A percentile compares a stretch with the other conserved stretches of the same genome.
These are phyloP conservation scores for Sonneratia caseolaris DNA, from an alignment of 345 rosid species.

Conservation along the genomic window DNA sequence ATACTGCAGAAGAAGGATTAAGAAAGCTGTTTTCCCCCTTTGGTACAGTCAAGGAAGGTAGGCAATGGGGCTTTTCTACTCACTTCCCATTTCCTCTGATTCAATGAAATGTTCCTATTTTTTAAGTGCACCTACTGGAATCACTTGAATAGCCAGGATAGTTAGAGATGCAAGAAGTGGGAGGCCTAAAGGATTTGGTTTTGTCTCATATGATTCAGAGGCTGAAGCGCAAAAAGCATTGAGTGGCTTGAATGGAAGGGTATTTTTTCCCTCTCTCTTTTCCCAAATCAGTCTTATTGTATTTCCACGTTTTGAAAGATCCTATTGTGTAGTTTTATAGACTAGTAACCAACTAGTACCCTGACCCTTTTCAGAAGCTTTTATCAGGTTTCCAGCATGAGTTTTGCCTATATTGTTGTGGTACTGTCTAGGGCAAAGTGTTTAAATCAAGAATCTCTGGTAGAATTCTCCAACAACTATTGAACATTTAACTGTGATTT, in stretches of 20 bases:
- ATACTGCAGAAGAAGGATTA: slow-evolving; percentile 23
- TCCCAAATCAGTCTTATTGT: background rate
- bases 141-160: slow-evolving; percentile 31
- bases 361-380: background rate
- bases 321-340: background rate
- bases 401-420: background rate
- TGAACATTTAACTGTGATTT: background rate
- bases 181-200: slow-evolving; percentile 72
- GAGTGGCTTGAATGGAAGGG: slow-evolving; percentile 59
- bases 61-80: background rate
- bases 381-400: background rate
- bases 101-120: background rate
- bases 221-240: slow-evolving; percentile 49
- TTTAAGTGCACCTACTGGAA: background rate
- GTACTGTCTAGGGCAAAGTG: background rate
- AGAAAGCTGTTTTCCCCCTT: slow-evolving; percentile 28
- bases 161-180: slow-evolving; percentile 36
- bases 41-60: slow-evolving; percentile 34
- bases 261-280: slow-evolving; percentile 7
- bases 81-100: background rate
- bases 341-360: background rate
- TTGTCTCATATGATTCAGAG: slow-evolving; percentile 45
- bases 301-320: background rate
- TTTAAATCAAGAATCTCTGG: background rate
- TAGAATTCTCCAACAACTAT: background rate